Base-by-base conservation (phyloP, 306 rosid genomes). In the Chamaecrista fasciculata region DNA sequence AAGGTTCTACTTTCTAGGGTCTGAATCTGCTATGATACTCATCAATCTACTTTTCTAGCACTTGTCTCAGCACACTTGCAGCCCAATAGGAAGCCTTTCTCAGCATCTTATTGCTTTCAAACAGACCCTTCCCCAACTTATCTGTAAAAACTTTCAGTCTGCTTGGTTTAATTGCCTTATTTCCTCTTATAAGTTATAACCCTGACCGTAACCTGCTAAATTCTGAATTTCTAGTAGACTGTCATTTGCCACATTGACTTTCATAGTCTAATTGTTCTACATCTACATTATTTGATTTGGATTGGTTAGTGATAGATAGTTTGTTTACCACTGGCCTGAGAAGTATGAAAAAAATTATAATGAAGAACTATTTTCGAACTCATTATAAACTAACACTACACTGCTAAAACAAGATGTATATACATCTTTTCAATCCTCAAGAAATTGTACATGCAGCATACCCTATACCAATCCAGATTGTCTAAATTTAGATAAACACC, bases 1-100 rank as follows among this genome's bases (percentile, higher is more conserved):
- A 40, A 68, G 57, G 19, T 19, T 49, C 50, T 76, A 42, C 37
- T 69, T 65, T 52, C 46, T 12, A 14, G 36, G 9, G 57, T 9
- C 40, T 34, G 40, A 34, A 4, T 34, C 40, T 7, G 9, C 40
- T 3, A 34, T 4, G 40, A 34, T 3, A 34, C 40, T 28, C 33
- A 28, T 28, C 33, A 28, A 28, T 42, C 11, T 29, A 23, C 62
- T 31, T 8, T 36, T 24, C 10, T 34, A 4, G 23, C 24, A 16
- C 66, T 52, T 33, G 55, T 70, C 14, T n/a, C 11, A 1, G 62
- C 61, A 59, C 14, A 3, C 46, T 1, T 20, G 16, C 5, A 51
- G 52, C 37, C 66, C 52, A 6, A 40, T 28, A 11, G 19, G 65
- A n/a, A n/a, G 62, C 56, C 25, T 42, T 60, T 21, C 16, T 34